These are phyloP conservation scores for Lepidium campestre DNA, from an alignment of 441 rosid genomes.

Conservation along the genomic window DNA sequence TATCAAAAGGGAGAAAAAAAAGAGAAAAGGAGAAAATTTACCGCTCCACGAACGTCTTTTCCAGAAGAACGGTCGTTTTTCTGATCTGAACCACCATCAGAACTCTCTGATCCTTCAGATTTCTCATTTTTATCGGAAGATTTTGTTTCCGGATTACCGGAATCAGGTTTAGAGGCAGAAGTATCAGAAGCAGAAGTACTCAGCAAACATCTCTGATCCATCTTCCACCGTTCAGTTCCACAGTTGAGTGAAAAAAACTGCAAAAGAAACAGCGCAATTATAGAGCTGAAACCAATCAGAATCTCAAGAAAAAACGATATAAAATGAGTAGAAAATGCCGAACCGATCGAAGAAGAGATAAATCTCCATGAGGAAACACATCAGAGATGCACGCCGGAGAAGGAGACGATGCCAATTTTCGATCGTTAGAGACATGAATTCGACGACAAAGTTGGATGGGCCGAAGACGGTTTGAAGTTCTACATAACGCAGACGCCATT, in stretches of 20 bases:
- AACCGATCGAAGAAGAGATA: slow-evolving; percentile 36
- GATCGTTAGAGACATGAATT: slow-evolving; percentile 17
- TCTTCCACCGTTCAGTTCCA: slow-evolving; percentile 26
- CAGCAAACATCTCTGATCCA: slow-evolving; percentile 34
- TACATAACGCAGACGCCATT: slow-evolving; percentile 59
- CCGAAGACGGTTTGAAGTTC: slow-evolving; percentile 38
- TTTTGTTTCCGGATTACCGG: slow-evolving; percentile 23
- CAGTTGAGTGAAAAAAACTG: slow-evolving; percentile 29
- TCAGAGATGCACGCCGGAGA: slow-evolving; percentile 20
- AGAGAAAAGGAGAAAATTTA: slow-evolving; percentile 16
- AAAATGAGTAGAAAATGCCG: slow-evolving; percentile 5
- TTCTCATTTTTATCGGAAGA: slow-evolving; percentile 39
- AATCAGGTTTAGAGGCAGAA: slow-evolving; percentile 1
- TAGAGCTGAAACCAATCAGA: neutral
- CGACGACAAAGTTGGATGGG: slow-evolving; percentile 14
- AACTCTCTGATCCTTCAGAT: slow-evolving; percentile 46
- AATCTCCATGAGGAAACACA: slow-evolving; percentile 19
- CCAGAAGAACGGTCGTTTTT: slow-evolving; percentile 35
- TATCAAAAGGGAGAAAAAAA: neutral
- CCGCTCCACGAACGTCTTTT: slow-evolving; percentile 92
- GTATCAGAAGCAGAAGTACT: slow-evolving; percentile 26
- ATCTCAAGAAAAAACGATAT: neutral
- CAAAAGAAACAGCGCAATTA: neutral
- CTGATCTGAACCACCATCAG: slow-evolving; percentile 35
- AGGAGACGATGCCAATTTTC: slow-evolving; percentile 10